These are phyloP conservation scores for Cocos nucifera DNA, from an alignment of 176 grass and related monocot species.

Conservation along the genomic window DNA sequence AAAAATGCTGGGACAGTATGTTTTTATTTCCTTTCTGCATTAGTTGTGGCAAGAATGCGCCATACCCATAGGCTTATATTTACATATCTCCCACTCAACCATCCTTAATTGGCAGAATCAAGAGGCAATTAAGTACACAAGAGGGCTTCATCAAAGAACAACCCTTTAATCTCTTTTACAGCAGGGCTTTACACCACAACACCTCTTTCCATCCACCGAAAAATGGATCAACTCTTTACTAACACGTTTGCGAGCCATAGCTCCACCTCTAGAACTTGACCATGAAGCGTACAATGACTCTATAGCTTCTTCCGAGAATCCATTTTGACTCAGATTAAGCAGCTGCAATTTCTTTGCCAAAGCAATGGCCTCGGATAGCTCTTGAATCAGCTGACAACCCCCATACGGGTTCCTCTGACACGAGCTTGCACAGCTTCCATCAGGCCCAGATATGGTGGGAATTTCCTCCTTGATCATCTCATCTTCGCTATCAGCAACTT, in stretches of 20 bases:
- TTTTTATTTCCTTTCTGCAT: too few relatives aligned
- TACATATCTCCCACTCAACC: too few relatives aligned
- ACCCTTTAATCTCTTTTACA: slow-evolving; percentile 39
- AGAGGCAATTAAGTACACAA: too few relatives aligned
- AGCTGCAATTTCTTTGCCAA: slow-evolving; percentile 50
- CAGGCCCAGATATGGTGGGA: slow-evolving; percentile 21
- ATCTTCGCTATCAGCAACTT: slow-evolving; percentile 87
- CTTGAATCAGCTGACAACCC: slow-evolving; percentile 34
- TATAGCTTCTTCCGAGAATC: slow-evolving; percentile 37
- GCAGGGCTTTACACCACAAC: slow-evolving; percentile 66
- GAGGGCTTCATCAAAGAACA: too few relatives aligned
- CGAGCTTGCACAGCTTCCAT: slow-evolving; percentile 53
- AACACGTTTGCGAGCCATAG: slow-evolving; percentile 39
- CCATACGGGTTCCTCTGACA: slow-evolving; percentile 25
- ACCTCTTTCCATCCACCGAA: slow-evolving; percentile 42
- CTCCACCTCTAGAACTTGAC: slow-evolving; percentile 37
- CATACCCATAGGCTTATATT: too few relatives aligned
- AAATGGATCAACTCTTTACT: slow-evolving; percentile 65
- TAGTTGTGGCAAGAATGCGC: too few relatives aligned
- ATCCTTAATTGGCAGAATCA: too few relatives aligned
- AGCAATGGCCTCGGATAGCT: slow-evolving; percentile 39
- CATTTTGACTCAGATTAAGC: slow-evolving; percentile 72
- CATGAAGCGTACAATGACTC: slow-evolving; percentile 64
- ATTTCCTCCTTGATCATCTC: slow-evolving; percentile 33
- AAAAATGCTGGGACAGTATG: too few relatives aligned